Conservation (phyloP, 371 early-diverging fungal genomes). For the Blastocladiella emersonii region DNA sequence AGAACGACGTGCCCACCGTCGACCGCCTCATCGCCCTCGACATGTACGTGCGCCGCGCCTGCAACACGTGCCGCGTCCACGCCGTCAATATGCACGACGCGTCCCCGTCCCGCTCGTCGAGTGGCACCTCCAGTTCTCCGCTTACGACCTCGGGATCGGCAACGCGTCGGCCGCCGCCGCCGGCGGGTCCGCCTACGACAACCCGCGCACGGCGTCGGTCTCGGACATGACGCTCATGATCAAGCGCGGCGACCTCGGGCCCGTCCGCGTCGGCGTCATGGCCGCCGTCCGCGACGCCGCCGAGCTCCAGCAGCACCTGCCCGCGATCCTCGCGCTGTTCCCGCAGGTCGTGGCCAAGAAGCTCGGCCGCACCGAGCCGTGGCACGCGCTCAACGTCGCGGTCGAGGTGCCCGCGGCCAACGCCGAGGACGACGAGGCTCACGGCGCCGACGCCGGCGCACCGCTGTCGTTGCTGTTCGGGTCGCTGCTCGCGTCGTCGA, state of each 20-base stretch:
- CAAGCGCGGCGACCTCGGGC: conserved; percentile 42
- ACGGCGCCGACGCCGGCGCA: conserved; percentile 13
- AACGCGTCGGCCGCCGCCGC: neutral
- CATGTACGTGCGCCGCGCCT: conserved; percentile 88
- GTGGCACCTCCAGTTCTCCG: conserved; percentile 25
- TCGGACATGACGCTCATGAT: conserved; percentile 55
- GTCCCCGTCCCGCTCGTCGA: conserved; percentile 14
- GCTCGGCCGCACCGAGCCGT: conserved; percentile 15
- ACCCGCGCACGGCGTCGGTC: conserved; percentile 56
- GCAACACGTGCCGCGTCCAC: conserved; percentile 76
- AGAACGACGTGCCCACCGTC: conserved; percentile 27
- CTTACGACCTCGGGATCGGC: neutral
- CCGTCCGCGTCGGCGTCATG: conserved; percentile 55
- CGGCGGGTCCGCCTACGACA: conserved; percentile 18
- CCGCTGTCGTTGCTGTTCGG: conserved; percentile 26
- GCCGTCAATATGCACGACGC: conserved; percentile 8
- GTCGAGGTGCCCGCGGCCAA: conserved; percentile 34
- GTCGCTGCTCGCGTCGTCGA: conserved; percentile 35
- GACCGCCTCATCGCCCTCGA: conserved; percentile 72
- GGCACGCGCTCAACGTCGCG: conserved; percentile 71
- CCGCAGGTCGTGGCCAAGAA: conserved; percentile 12
- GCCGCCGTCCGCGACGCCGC: conserved; percentile 37
- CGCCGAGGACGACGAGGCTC: too few relatives aligned
- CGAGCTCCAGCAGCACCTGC: conserved; percentile 33
- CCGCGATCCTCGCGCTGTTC: conserved; percentile 39